Evolutionary conservation across 75 land plant species (phyloP).

Genomic region (Pinus taeda): DNA sequence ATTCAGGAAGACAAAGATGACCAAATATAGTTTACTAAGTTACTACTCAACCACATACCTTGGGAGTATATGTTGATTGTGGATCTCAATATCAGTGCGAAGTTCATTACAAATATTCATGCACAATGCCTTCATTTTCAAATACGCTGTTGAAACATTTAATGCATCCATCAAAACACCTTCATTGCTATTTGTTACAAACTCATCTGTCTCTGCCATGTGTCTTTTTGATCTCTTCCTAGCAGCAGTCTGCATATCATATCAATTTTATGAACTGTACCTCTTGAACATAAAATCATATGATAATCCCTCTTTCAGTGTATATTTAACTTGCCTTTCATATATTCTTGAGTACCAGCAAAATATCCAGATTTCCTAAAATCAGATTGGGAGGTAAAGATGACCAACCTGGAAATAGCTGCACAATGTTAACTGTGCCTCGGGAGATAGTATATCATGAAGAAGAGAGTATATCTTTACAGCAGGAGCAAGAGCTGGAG

Average conservation of each 20-base stretch:
- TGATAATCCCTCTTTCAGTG: neutral
- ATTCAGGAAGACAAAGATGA: neutral
- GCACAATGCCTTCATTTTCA: slow-evolving; percentile 77
- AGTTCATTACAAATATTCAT: slow-evolving; percentile 72
- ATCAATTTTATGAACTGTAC: neutral
- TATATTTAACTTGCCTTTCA: neutral
- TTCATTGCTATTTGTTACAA: slow-evolving; percentile 43
- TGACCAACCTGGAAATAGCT: slow-evolving; percentile 75
- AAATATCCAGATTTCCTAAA: neutral
- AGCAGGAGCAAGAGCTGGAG: slow-evolving; percentile 78
- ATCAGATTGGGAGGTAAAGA: neutral
- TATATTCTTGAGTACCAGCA: neutral
- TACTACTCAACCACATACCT: slow-evolving; percentile 41
- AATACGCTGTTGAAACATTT: slow-evolving; percentile 63
- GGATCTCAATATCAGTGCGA: slow-evolving; percentile 80
- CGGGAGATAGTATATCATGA: slow-evolving; percentile 81
- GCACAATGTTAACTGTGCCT: slow-evolving; percentile 68
- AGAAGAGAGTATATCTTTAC: slow-evolving; percentile 76
- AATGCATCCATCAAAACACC: slow-evolving; percentile 60
- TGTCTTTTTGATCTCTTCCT: slow-evolving; percentile 78
- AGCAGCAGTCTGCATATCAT: slow-evolving; percentile 58
- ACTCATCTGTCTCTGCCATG: slow-evolving; percentile 80
- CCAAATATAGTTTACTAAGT: neutral
- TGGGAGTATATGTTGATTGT: slow-evolving; percentile 78
- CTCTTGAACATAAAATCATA: neutral